Percentiles rank a stretch among this genome's conserved stretches.
phyloP scores from a whole-genome alignment of 2,329 filamentous ascomycete species.

The Raffaelea ambrosiae region DNA sequence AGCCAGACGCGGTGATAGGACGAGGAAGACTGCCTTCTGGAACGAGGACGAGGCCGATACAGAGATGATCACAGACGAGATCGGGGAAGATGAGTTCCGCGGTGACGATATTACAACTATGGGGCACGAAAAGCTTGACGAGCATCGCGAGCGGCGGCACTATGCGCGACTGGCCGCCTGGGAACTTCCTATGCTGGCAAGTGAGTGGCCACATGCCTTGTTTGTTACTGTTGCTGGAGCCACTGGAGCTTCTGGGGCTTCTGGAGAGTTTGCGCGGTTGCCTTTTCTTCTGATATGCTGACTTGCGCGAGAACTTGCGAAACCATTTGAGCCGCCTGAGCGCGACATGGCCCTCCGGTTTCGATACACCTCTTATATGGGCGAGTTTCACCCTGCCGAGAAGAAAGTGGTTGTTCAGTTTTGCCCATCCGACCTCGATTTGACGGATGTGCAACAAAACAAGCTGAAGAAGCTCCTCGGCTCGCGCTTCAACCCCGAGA shows the following conservation, averaged over 20 bases:
- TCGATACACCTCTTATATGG: conserved; percentile 95
- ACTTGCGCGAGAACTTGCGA: conserved; percentile 59
- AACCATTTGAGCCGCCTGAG: conserved; percentile 67
- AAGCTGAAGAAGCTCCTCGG: conserved; percentile 88
- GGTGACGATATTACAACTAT: conserved; percentile 78
- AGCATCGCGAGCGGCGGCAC: conserved; percentile 79
- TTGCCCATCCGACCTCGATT: conserved; percentile 60
- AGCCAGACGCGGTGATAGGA: no score
- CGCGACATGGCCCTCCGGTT: conserved; percentile 70
- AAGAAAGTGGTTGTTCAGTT: conserved; percentile 95
- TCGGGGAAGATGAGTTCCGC: conserved; percentile 55
- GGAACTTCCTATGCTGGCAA: conserved; percentile 87
- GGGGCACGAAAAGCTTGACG: conserved; percentile 79
- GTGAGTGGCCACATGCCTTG: conserved; percentile 42
- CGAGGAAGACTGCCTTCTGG: conserved; percentile 38
- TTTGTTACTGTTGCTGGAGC: conserved; percentile 16
- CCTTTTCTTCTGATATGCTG: conserved; percentile 5
- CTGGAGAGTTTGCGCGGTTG: no score
- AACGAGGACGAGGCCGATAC: conserved; percentile 39
- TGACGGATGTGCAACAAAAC: conserved; percentile 57
- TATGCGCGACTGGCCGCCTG: conserved; percentile 83
- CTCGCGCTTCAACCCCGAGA: conserved; percentile 77
- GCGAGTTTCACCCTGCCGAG: conserved; percentile 83
- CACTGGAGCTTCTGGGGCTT: no score
- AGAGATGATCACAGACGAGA: conserved; percentile 40